Evolutionary conservation across 108 stramenopile species (phyloP).

Genomic region (Skeletonema potamos): DNA sequence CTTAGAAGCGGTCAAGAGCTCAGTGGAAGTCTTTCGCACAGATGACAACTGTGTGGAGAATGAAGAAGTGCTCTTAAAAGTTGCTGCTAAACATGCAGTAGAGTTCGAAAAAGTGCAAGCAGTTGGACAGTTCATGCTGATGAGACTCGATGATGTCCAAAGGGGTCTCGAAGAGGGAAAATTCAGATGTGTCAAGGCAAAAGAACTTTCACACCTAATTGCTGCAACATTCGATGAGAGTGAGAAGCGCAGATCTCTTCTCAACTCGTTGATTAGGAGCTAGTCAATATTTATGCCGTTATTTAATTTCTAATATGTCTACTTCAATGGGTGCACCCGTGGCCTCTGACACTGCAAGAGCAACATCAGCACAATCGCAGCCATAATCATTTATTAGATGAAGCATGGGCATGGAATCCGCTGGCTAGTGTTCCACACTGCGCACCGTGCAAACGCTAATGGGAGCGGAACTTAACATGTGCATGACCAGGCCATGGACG

Average conservation of each 20-base stretch:
- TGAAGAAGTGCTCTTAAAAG: slow-evolving; percentile 13
- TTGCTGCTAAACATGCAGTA: slow-evolving; percentile 22
- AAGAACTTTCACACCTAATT: slow-evolving; percentile 61
- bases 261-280: slow-evolving; percentile 39
- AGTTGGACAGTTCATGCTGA: slow-evolving; percentile 65
- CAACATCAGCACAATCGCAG: too few species aligned
- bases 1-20: slow-evolving; percentile 49
- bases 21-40: slow-evolving; percentile 26
- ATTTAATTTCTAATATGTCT: too few species aligned
- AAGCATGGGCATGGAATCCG: too few species aligned
- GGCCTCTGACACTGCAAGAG: too few species aligned
- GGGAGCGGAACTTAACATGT: too few species aligned
- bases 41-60: slow-evolving; percentile 5
- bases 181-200: slow-evolving; percentile 64
- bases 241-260: slow-evolving; percentile 30
- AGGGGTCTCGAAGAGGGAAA: slow-evolving; percentile 59
- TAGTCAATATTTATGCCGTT: too few species aligned
- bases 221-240: slow-evolving; percentile 57
- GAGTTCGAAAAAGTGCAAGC: slow-evolving; percentile 62
- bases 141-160: slow-evolving; percentile 63
- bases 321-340: too few species aligned
- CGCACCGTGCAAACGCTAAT: too few species aligned
- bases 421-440: too few species aligned
- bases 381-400: too few species aligned
- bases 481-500: too few species aligned